A percentile compares a stretch with the other conserved stretches of the same genome.
phyloP scores from a whole-genome alignment of 805 yeast genomes.

The Candida xyloterini region DNA sequence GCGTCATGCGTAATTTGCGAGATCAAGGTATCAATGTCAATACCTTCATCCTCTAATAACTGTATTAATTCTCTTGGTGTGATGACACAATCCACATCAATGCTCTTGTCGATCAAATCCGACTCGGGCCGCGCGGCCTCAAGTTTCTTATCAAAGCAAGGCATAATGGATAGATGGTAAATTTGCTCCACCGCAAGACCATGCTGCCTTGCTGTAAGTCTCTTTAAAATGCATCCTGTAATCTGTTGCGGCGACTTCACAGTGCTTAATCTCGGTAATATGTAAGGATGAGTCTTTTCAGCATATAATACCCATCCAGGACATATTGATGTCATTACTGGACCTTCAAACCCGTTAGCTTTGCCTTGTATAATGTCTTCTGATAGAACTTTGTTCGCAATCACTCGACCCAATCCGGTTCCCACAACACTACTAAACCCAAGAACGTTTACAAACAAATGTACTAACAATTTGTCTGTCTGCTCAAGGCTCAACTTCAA shows the following conservation, averaged over 20 bases:
- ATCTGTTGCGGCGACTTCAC: constrained; percentile 93
- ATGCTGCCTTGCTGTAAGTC: constrained; percentile 39
- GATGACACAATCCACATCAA: constrained; percentile 89
- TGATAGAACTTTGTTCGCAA: constrained; percentile 53
- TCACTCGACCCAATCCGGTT: constrained; percentile 72
- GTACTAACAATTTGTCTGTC: constrained; percentile 59
- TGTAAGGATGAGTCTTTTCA: constrained; percentile 89
- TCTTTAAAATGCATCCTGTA: constrained; percentile 75
- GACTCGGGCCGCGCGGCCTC: constrained; percentile 88
- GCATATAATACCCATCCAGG: constrained; percentile 98
- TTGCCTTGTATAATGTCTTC: constrained; percentile 33
- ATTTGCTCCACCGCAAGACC: constrained; percentile 34
- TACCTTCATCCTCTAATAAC: constrained; percentile 54
- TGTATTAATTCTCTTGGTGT: constrained; percentile 86
- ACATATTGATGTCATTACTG: constrained; percentile 70
- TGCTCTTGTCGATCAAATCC: constrained; percentile 24
- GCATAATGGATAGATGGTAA: constrained; percentile 89
- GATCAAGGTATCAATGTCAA: constrained; percentile 34
- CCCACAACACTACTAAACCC: constrained; percentile 80
- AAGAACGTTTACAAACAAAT: constrained; percentile 55
- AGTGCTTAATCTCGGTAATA: constrained; percentile 65
- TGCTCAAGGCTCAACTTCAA: constrained; percentile 48
- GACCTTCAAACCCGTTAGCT: constrained; percentile 32
- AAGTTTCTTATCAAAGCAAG: constrained; percentile 93
- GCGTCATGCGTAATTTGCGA: constrained; percentile 15